A percentile compares a stretch with the other conserved stretches of the same genome.
Conservation (phyloP, 2,329 filamentous ascomycete species). For the Curvularia spicifera region DNA sequence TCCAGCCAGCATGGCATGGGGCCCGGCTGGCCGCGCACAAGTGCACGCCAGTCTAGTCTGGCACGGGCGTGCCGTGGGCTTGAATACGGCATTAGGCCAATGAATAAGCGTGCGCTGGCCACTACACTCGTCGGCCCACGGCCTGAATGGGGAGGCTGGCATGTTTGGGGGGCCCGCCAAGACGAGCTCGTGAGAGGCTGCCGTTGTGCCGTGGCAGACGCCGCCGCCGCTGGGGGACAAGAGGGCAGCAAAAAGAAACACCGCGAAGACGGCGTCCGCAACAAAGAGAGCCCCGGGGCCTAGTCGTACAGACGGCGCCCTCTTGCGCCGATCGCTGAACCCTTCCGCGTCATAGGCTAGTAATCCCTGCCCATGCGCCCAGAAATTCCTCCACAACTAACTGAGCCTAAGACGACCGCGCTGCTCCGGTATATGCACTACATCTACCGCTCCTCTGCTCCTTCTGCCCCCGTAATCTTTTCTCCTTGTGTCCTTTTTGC, state of each 20-base stretch:
- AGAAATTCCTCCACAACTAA: conserved; percentile 20
- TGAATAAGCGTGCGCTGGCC: conserved; percentile 24
- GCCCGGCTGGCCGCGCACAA: conserved; percentile 25
- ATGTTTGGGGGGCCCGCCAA: background rate
- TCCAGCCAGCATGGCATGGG: conserved; percentile 17
- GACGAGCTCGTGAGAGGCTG: conserved; percentile 5
- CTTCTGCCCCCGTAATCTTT: conserved; percentile 1
- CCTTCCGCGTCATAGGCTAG: conserved; percentile 21
- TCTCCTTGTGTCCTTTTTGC: background rate
- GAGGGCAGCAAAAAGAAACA: no score
- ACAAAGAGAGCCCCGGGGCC: background rate
- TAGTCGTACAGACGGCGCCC: conserved; percentile 2
- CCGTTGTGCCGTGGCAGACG: background rate
- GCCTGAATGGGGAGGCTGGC: conserved; percentile 13
- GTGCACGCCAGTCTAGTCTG: conserved; percentile 29
- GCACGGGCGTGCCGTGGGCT: conserved; percentile 22
- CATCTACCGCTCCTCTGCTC: conserved; percentile 18
- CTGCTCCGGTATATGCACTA: conserved; percentile 20
- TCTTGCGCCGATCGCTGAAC: conserved; percentile 15
- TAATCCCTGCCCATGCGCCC: conserved; percentile 20
- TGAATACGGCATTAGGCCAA: conserved; percentile 24
- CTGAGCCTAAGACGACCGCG: conserved; percentile 20
- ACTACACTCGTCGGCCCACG: conserved; percentile 18
- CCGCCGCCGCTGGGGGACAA: no score
- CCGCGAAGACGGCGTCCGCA: no score